These are phyloP conservation scores for Neonectria ditissima DNA, from an alignment of 2,329 filamentous ascomycete genomes.

Conservation along the genomic window DNA sequence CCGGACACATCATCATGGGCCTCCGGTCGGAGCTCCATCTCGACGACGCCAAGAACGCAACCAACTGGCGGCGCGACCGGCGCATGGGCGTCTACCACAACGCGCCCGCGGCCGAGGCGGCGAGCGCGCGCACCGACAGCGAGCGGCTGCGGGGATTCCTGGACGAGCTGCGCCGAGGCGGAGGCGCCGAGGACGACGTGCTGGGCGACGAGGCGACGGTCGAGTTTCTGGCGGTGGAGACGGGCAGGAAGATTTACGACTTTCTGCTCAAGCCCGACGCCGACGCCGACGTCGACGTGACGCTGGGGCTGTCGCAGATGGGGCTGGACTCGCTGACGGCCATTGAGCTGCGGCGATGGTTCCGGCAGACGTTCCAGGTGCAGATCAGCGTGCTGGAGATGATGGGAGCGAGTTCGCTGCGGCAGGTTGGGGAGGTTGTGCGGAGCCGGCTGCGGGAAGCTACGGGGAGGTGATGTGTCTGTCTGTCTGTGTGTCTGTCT, in stretches of 20 bases:
- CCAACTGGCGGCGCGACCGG: conserved; percentile 26
- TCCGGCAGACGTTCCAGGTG: conserved; percentile 16
- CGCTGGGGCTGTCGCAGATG: conserved; percentile 13
- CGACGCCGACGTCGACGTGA: conserved; percentile 15
- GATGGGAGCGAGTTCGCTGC: conserved; percentile 20
- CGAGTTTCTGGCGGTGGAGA: conserved; percentile 16
- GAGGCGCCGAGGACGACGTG: fast-evolving
- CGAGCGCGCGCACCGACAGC: background rate
- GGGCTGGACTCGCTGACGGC: conserved; percentile 31
- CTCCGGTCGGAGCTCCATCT: conserved; percentile 13
- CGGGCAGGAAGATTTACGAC: conserved; percentile 22
- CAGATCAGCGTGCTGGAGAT: conserved; percentile 34
- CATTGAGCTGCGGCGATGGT: conserved; percentile 30
- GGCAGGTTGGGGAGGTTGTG: conserved; percentile 15
- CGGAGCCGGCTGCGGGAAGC: conserved; percentile 4
- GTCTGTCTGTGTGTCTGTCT: no score
- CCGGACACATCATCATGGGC: conserved; percentile 18
- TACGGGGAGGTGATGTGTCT: no score
- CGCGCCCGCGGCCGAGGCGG: background rate
- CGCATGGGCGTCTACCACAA: conserved; percentile 31
- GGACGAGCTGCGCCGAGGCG: background rate
- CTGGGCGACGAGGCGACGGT: background rate
- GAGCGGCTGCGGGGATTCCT: conserved; percentile 16
- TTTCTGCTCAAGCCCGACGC: conserved; percentile 24
- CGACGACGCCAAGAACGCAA: conserved; percentile 18